Conservation (phyloP, 306 rosid species). For the Erythrophleum fordii region DNA sequence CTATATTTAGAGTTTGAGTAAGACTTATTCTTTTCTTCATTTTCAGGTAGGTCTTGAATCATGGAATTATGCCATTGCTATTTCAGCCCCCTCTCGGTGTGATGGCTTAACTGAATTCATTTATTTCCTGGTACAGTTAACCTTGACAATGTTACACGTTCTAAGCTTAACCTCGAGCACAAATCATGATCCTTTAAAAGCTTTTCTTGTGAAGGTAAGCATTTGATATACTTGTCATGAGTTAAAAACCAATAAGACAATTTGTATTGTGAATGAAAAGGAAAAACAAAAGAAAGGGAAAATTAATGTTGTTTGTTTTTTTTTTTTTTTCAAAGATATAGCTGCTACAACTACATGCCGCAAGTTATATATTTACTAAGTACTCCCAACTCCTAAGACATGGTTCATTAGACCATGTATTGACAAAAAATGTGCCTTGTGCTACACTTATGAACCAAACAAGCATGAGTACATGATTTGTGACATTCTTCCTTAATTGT, state of each 20-base stretch:
- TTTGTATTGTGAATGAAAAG: background rate
- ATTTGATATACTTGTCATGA: background rate
- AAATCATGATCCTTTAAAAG: slow-evolving; percentile 65
- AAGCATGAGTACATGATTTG: no score
- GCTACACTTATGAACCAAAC: no score
- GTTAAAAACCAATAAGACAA: background rate
- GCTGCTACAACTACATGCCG: no score
- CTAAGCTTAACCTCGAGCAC: slow-evolving; percentile 69
- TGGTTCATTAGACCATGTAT: no score
- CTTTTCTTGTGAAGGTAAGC: slow-evolving; percentile 80
- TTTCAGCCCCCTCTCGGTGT: slow-evolving; percentile 22
- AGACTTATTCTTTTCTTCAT: background rate
- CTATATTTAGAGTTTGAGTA: slow-evolving; percentile 23
- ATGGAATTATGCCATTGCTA: slow-evolving; percentile 22
- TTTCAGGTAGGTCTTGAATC: slow-evolving; percentile 19
- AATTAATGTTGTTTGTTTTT: no score
- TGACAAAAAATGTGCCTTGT: no score
- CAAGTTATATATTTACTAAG: no score
- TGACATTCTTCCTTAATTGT: no score
- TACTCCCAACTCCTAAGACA: no score
- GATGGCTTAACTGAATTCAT: slow-evolving; percentile 20
- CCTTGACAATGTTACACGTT: slow-evolving; percentile 85
- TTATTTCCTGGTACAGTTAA: slow-evolving; percentile 61
- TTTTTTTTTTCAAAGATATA: no score
- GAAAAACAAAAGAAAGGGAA: background rate